A percentile compares a stretch with the other conserved stretches of the same genome.
phyloP scores from a whole-genome alignment of 2,329 filamentous ascomycete genomes.

The Blastomyces parvus region DNA sequence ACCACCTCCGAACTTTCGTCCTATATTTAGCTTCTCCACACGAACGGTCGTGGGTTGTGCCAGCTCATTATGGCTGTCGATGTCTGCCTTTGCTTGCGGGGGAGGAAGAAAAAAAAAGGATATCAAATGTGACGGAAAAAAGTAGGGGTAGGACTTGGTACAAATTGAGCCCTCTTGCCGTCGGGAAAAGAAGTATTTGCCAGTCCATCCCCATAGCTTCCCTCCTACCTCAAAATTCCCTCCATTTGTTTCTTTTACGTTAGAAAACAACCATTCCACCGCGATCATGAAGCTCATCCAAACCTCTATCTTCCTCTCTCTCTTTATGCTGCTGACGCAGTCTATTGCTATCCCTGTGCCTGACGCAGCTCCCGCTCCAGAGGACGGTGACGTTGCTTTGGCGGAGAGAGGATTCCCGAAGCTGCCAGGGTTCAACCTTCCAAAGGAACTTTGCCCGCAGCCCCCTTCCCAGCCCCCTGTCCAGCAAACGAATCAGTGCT shows the following conservation, averaged over 20 bases:
- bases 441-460: not conserved
- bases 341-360: constrained; percentile 13
- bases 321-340: constrained; percentile 12
- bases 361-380: constrained; percentile 5
- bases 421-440: not conserved
- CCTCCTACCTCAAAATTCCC: not conserved
- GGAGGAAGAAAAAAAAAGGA: not conserved
- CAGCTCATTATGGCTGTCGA: not conserved
- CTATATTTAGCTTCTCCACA: constrained; percentile 3
- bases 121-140: not conserved
- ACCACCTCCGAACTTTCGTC: not conserved
- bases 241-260: not conserved
- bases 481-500: constrained; percentile 11
- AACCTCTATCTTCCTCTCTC: constrained; percentile 11
- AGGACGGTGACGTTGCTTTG: not conserved
- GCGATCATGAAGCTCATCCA: constrained; percentile 12
- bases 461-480: not conserved
- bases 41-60: not conserved
- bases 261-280: not conserved
- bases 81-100: not conserved
- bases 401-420: not conserved
- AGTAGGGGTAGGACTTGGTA: not conserved
- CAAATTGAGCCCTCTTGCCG: constrained; percentile 3
- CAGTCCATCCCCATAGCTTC: not conserved
- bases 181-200: not conserved